These are phyloP conservation scores for Piromyces finnis DNA, from an alignment of 192 early-diverging fungal species.

Conservation along the genomic window DNA sequence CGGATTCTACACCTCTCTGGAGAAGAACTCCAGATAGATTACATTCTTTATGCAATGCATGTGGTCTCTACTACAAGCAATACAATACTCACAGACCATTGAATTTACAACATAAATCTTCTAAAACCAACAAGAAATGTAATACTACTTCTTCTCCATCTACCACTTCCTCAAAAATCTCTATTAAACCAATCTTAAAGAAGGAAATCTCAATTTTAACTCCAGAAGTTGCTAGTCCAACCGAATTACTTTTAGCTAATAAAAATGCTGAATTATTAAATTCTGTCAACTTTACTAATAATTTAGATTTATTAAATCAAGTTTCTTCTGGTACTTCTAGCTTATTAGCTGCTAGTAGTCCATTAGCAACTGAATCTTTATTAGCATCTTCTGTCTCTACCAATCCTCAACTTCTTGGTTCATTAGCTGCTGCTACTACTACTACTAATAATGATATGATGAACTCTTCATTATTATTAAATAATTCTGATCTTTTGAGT, in stretches of 20 bases:
- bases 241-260: neutral
- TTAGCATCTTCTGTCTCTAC: neutral
- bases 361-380: neutral
- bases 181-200: neutral
- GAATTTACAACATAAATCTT: neutral
- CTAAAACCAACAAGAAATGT: neutral
- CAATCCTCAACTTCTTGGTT: neutral
- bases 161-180: neutral
- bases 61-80: neutral
- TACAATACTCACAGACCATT: neutral
- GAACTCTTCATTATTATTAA: neutral
- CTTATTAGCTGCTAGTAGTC: neutral
- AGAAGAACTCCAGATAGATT: conserved; percentile 1
- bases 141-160: neutral
- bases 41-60: conserved; percentile 1
- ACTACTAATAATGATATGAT: neutral
- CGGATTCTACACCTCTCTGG: neutral
- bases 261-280: neutral
- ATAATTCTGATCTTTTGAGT: neutral
- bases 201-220: neutral
- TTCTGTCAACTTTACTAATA: neutral
- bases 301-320: neutral
- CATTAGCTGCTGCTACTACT: neutral
- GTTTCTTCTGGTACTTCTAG: neutral
- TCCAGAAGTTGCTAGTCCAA: neutral